Base-by-base conservation (phyloP, 78 protist genomes). In the Bigelowiella natans region DNA sequence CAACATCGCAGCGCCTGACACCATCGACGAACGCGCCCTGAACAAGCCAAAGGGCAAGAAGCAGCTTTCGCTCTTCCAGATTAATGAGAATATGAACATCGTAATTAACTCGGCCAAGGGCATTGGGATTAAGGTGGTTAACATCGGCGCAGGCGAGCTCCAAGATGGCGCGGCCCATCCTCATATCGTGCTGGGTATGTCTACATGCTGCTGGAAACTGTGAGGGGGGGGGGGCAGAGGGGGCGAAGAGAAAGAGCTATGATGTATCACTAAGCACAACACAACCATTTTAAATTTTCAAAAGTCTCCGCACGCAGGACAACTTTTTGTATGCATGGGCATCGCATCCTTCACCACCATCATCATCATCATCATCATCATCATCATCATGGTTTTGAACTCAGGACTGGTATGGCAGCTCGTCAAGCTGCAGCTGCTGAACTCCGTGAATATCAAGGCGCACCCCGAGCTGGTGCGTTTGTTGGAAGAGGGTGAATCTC, bases 401-500 rank as follows among this genome's bases (percentile, higher is more conserved):
- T n/a, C n/a, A n/a, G n/a, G 98, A 30, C 90, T 97, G 40, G 64
- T 97, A 30, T 97, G 99, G 99, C 99, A 97, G 93, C 92, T 84
- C 18, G 88, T 90, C 31, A 82, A 94, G 90, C 92, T 95, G 83
- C 97, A 96, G 40, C 90, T 97, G 63, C 86, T 96, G 18, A 37
- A 93, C 36, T 2, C 63, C 39, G 94, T 98, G 96, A 97, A 95
- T 91, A 87, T 98, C 31, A 36, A 38, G 51, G 73, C 36, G 34
- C 95, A 95, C 94, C 99, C 99, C 39, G 97, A 95, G 36, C 94
- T 98, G 30, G 40, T 82, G 89, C 97, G 96, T 38, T 94, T 98
- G 34, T 93, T 97, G 31, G 86, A 93, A n/a, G 95, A 39, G 34
- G 99, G 97, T 40, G 99, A 97, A 89, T 83, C 94, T 18, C 85